Percentiles rank a stretch among this genome's conserved stretches.
phyloP scores from a whole-genome alignment of 179 eudicot genomes.

The Pouteria campechiana region DNA sequence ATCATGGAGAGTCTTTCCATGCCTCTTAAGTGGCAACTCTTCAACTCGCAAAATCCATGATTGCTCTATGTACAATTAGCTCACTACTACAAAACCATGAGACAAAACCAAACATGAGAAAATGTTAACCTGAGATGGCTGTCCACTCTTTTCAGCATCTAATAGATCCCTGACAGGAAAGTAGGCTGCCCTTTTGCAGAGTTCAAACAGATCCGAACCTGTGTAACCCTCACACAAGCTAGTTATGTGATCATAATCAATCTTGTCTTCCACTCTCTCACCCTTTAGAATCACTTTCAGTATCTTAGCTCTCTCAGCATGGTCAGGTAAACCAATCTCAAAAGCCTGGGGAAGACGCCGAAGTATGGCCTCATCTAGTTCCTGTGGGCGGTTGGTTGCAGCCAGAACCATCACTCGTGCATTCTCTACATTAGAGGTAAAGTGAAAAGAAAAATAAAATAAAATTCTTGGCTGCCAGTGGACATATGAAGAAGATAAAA shows the following conservation, averaged over 20 bases:
- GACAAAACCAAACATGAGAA: constrained; percentile 2
- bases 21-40: too few relatives aligned
- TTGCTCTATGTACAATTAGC: too few relatives aligned
- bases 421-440: constrained; percentile 34
- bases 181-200: constrained; percentile 93
- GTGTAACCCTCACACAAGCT: constrained; percentile 77
- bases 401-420: constrained; percentile 97
- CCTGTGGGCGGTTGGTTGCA: constrained; percentile 95
- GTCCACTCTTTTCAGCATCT: constrained; percentile 73
- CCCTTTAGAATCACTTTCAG: constrained; percentile 66
- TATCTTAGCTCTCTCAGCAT: constrained; percentile 54
- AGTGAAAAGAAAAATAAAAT: background rate
- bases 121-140: constrained; percentile 35
- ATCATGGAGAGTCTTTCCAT: too few relatives aligned
- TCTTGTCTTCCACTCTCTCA: constrained; percentile 56
- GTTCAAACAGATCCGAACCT: constrained; percentile 82
- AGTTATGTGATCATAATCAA: constrained; percentile 59
- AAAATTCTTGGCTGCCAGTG: background rate
- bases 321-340: constrained; percentile 83
- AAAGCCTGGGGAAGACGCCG: constrained; percentile 89
- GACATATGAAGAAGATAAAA: background rate
- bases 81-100: background rate
- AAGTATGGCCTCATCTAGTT: constrained; percentile 93
- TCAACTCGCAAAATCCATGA: too few relatives aligned
- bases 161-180: constrained; percentile 80